Conservation (phyloP, 2,329 filamentous ascomycete genomes). For the Lachnellula cervina region DNA sequence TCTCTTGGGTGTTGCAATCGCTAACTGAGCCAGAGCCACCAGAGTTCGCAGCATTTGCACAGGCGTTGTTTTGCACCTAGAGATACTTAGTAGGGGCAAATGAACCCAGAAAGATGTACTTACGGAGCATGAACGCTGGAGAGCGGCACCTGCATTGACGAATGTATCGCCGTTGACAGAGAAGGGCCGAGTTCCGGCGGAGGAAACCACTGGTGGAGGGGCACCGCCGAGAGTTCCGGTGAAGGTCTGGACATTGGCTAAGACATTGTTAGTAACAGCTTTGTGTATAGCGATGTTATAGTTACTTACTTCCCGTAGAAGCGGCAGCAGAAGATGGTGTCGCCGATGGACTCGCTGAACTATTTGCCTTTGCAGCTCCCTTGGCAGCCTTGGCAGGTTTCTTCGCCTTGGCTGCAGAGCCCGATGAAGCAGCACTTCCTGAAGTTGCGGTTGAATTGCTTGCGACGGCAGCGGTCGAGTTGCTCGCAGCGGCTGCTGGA, state of each 20-base stretch:
- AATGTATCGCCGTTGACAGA: slow-evolving; percentile 54
- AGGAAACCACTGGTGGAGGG: slow-evolving; percentile 44
- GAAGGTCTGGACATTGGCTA: slow-evolving; percentile 37
- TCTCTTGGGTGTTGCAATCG: slow-evolving; percentile 54
- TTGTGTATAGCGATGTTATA: not conserved
- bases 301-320: slow-evolving; percentile 7
- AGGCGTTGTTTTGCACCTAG: slow-evolving; percentile 51
- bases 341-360: not conserved
- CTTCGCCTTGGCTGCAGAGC: slow-evolving; percentile 1
- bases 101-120: not conserved
- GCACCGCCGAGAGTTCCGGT: slow-evolving; percentile 46
- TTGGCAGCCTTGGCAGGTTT: too few relatives aligned
- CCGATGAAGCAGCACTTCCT: slow-evolving; percentile 24
- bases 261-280: slow-evolving; percentile 7
- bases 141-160: slow-evolving; percentile 48
- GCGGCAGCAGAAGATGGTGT: not conserved
- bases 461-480: slow-evolving; percentile 16
- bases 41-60: slow-evolving; percentile 51
- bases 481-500: slow-evolving; percentile 16
- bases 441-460: slow-evolving; percentile 4
- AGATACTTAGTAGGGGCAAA: not conserved
- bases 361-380: not conserved
- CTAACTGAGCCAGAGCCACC: slow-evolving; percentile 40
- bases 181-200: slow-evolving; percentile 49
- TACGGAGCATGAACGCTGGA: slow-evolving; percentile 57